A percentile compares a stretch with the other conserved stretches of the same genome.
These are phyloP conservation scores for Globisporangium sylvaticum DNA, from an alignment of 352 stramenopile species.

Conservation along the genomic window DNA sequence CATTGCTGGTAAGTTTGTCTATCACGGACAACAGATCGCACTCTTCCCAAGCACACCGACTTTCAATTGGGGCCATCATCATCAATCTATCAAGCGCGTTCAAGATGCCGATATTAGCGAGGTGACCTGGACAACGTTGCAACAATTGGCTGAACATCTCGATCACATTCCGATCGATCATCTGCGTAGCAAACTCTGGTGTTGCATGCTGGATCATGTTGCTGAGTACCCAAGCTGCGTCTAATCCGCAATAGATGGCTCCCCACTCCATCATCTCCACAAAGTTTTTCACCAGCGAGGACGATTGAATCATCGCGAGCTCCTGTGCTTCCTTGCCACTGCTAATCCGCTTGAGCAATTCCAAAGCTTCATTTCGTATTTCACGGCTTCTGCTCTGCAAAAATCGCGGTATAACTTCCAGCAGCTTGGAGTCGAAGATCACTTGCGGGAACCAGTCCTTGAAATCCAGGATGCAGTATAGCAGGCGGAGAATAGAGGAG, in stretches of 20 bases:
- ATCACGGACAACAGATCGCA: not conserved
- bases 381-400: not conserved
- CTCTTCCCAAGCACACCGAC: not conserved
- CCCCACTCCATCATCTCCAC: not conserved
- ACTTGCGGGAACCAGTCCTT: too few species aligned
- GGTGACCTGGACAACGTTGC: too few species aligned
- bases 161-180: not conserved
- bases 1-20: too few species aligned
- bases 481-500: not conserved
- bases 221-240: not conserved
- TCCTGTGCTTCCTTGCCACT: not conserved
- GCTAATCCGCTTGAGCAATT: not conserved
- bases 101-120: not conserved
- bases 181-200: not conserved
- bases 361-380: not conserved
- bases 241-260: not conserved
- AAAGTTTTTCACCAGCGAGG: not conserved
- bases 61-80: not conserved
- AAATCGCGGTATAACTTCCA: not conserved
- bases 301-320: not conserved
- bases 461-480: not conserved
- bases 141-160: not conserved
- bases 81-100: not conserved
- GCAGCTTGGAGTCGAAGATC: not conserved
- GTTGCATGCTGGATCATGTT: not conserved